Evolutionary conservation across 495 filamentous ascomycete genomes (phyloP).

Genomic region (Penicillium manginii): DNA sequence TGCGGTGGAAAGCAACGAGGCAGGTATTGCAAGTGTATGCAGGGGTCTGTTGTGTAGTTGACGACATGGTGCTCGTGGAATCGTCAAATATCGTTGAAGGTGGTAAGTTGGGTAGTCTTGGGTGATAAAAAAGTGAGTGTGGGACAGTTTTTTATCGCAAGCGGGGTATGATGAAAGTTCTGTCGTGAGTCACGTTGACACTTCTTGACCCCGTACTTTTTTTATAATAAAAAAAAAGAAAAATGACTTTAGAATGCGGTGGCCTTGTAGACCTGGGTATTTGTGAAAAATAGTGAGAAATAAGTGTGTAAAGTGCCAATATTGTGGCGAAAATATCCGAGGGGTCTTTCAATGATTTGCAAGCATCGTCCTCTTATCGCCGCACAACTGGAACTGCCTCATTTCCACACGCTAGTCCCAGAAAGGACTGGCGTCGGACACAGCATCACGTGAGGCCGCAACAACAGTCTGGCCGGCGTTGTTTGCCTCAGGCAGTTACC

Average conservation of each 20-base stretch:
- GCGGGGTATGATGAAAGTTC: slow-evolving; percentile 35
- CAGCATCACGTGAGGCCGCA: background rate
- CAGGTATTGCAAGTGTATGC: slow-evolving; percentile 98
- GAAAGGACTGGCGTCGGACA: background rate
- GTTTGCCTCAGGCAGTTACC: slow-evolving; percentile 27
- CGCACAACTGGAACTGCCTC: background rate
- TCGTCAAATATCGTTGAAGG: slow-evolving; percentile 9
- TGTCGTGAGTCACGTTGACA: slow-evolving; percentile 13
- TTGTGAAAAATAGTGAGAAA: background rate
- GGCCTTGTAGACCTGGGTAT: too few species aligned
- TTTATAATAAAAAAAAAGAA: background rate
- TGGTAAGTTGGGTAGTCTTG: slow-evolving; percentile 13
- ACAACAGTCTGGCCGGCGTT: slow-evolving; percentile 10
- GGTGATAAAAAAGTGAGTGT: slow-evolving; percentile 19
- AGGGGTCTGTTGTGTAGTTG: slow-evolving; percentile 46
- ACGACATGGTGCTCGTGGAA: slow-evolving; percentile 22
- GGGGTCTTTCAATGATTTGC: background rate
- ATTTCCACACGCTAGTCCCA: background rate
- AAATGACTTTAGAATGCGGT: background rate
- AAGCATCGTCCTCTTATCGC: slow-evolving; percentile 2
- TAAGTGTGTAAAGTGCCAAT: background rate
- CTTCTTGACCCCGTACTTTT: background rate
- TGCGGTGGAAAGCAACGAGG: slow-evolving; percentile 91
- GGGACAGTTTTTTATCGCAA: slow-evolving; percentile 28
- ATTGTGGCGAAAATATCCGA: background rate